These are phyloP conservation scores for Coix lacrymajobi DNA, from an alignment of 176 grass and related monocot genomes.

Conservation along the genomic window DNA sequence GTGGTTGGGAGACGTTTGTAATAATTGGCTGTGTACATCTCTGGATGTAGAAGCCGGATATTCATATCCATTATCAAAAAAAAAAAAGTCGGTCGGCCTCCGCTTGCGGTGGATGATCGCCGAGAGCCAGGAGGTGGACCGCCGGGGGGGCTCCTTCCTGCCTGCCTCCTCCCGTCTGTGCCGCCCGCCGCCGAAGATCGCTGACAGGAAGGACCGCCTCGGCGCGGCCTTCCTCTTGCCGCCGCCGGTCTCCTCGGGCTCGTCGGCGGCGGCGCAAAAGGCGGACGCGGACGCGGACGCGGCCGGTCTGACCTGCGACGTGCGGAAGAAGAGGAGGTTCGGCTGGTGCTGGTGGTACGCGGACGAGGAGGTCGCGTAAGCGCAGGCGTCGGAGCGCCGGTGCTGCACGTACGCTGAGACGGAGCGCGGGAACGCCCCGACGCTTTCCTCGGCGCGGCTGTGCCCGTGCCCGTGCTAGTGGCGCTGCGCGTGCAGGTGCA, in stretches of 20 bases:
- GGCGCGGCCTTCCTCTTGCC: background rate
- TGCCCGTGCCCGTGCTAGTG: background rate
- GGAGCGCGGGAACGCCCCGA: constrained; percentile 25
- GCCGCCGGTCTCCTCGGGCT: background rate
- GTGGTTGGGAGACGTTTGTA: too few species aligned
- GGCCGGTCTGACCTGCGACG: constrained; percentile 48
- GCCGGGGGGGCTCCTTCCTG: constrained; percentile 12
- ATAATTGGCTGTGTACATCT: too few species aligned
- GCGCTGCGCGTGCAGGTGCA: background rate
- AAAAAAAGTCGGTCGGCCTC: background rate
- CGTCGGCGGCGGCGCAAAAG: background rate
- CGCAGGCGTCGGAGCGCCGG: constrained; percentile 51
- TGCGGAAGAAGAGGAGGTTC: constrained; percentile 56
- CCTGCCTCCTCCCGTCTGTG: background rate
- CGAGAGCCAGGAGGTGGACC: constrained; percentile 48
- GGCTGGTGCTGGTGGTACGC: constrained; percentile 8
- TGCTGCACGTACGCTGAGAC: constrained; percentile 40
- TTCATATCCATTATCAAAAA: too few species aligned
- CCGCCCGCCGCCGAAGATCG: constrained; percentile 37
- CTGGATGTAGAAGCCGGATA: too few species aligned
- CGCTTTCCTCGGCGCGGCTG: background rate
- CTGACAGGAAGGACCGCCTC: constrained; percentile 14
- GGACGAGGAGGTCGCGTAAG: background rate
- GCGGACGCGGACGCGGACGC: background rate
- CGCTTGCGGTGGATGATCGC: constrained; percentile 38